Percentiles rank a stretch among this genome's conserved stretches.
Conservation (phyloP, 1,284 basidiomycete genomes). For the Meira miltonrushii region DNA sequence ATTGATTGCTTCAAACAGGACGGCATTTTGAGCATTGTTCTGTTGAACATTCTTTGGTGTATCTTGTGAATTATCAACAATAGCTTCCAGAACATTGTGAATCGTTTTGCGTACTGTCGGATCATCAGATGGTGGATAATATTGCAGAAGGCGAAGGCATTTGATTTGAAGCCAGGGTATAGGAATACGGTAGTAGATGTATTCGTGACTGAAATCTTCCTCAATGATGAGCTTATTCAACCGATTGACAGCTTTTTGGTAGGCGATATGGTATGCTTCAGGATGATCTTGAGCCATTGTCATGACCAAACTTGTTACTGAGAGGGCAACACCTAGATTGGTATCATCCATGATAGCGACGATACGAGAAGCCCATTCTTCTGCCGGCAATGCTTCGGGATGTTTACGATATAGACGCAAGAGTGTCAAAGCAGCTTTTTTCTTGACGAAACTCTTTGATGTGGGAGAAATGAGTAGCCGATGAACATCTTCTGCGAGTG, state of each 20-base stretch:
- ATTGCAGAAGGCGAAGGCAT: constrained; percentile 83
- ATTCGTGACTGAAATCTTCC: constrained; percentile 78
- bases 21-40: constrained; percentile 94
- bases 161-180: constrained; percentile 98
- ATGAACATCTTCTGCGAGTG: constrained; percentile 86
- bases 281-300: constrained; percentile 88
- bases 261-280: constrained; percentile 82
- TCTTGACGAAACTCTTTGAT: constrained; percentile 90
- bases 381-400: constrained; percentile 82
- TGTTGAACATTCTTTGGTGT: constrained; percentile 92
- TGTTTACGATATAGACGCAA: constrained; percentile 91
- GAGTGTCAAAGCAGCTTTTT: constrained; percentile 93
- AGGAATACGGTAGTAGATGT: constrained; percentile 95
- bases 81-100: constrained; percentile 77
- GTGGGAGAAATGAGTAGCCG: constrained; percentile 94
- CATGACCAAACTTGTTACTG: constrained; percentile 88
- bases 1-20: constrained; percentile 97
- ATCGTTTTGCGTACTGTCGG: constrained; percentile 70
- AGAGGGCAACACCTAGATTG: constrained; percentile 84
- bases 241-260: constrained; percentile 87
- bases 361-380: constrained; percentile 92
- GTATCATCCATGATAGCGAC: constrained; percentile 90
- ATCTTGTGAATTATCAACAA: constrained; percentile 90
- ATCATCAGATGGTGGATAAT: constrained; percentile 83
- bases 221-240: constrained; percentile 81